A percentile compares a stretch with the other conserved stretches of the same genome.
Evolutionary conservation across 768 basidiomycete genomes (phyloP).

Genomic region (Tylopilus subfusipes): DNA sequence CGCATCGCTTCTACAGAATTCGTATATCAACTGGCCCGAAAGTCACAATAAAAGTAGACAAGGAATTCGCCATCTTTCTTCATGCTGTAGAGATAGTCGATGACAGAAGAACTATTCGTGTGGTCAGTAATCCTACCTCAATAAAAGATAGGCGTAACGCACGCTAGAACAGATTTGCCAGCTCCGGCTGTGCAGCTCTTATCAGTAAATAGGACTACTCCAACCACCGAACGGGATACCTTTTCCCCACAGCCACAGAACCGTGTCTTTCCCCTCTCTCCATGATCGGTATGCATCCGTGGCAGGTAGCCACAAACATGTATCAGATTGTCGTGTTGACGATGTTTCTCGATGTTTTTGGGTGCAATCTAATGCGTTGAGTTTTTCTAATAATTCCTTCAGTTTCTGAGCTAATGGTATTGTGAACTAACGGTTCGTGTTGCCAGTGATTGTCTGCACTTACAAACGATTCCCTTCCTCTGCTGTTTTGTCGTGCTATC

Average conservation of each 20-base stretch:
- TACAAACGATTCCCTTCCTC: slow-evolving; percentile 1
- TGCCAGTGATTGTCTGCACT: background rate
- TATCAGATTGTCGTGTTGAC: slow-evolving; percentile 5
- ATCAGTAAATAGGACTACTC: background rate
- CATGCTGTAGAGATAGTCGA: background rate
- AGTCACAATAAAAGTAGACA: slow-evolving; percentile 24
- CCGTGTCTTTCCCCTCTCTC: background rate
- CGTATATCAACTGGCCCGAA: slow-evolving; percentile 1
- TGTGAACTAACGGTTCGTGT: too few relatives aligned
- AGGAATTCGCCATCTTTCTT: background rate
- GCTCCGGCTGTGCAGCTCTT: background rate
- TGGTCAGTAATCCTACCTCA: background rate
- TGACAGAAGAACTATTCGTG: background rate
- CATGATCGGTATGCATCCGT: slow-evolving; percentile 1
- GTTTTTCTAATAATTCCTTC: background rate
- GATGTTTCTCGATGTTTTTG: background rate
- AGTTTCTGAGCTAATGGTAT: background rate
- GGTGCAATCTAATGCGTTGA: background rate
- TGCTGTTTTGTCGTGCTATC: background rate
- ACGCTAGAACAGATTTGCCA: background rate
- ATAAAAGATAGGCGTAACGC: background rate
- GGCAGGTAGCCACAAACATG: slow-evolving; percentile 12
- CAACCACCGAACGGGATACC: background rate
- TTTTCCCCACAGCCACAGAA: slow-evolving; percentile 2
- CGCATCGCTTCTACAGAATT: slow-evolving; percentile 12